Conservation (phyloP, 2,329 filamentous ascomycete genomes). For the Cladosporium cucumerinum region DNA sequence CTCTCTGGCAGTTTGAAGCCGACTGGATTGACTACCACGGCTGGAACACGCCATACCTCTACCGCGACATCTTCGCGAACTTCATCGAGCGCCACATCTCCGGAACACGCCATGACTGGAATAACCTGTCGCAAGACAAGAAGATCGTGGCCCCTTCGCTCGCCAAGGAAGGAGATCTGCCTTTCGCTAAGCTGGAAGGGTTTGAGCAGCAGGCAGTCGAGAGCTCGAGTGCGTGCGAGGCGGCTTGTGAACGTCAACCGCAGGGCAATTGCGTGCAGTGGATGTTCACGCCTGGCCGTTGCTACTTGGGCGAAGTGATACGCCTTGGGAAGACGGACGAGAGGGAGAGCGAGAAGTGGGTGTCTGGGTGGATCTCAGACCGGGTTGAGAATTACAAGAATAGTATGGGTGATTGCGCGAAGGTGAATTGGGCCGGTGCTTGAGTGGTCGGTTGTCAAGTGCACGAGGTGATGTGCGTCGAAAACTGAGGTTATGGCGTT, state of each 20-base stretch:
- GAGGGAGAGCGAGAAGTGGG: slow-evolving; percentile 29
- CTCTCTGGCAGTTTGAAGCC: slow-evolving; percentile 32
- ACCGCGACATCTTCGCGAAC: slow-evolving; percentile 33
- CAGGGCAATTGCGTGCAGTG: slow-evolving; percentile 34
- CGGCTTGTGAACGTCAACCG: slow-evolving; percentile 25
- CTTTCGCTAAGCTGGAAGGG: slow-evolving; percentile 23
- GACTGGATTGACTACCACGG: slow-evolving; percentile 31
- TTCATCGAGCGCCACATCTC: slow-evolving; percentile 32
- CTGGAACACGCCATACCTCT: slow-evolving; percentile 34
- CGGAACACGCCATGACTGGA: slow-evolving; percentile 33
- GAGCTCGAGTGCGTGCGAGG: slow-evolving; percentile 30
- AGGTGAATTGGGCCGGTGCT: background rate
- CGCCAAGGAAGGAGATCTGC: slow-evolving; percentile 22
- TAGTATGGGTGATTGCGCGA: slow-evolving; percentile 23
- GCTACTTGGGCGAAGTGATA: slow-evolving; percentile 32
- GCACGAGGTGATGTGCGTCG: slow-evolving; percentile 23
- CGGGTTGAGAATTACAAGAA: slow-evolving; percentile 26
- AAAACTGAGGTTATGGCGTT: slow-evolving; percentile 12
- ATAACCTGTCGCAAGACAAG: slow-evolving; percentile 32
- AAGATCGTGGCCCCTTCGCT: slow-evolving; percentile 26
- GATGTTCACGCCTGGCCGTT: slow-evolving; percentile 35
- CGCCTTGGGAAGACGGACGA: slow-evolving; percentile 35
- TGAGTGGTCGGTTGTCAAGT: background rate
- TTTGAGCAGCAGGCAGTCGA: slow-evolving; percentile 29
- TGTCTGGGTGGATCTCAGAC: slow-evolving; percentile 32